Evolutionary conservation across 2,329 filamentous ascomycete genomes (phyloP).

Genomic region (Onygenales sp.): DNA sequence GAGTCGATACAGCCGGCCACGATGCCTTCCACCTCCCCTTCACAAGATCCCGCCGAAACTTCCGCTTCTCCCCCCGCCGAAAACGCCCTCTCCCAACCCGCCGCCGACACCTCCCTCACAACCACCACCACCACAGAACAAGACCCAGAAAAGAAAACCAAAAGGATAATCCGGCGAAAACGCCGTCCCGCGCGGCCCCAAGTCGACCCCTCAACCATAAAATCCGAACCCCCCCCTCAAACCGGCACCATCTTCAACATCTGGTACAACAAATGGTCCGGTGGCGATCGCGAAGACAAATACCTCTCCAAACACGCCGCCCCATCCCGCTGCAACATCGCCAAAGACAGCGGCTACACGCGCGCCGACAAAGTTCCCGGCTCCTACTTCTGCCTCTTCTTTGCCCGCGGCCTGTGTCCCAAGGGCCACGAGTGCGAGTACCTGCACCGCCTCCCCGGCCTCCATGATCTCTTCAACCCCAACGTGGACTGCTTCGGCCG

Average conservation of each 20-base stretch:
- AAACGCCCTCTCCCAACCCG: constrained; percentile 10
- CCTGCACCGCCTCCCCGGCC: constrained; percentile 74
- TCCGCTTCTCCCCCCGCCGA: constrained; percentile 7
- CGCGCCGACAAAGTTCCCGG: constrained; percentile 67
- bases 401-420: constrained; percentile 70
- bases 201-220: constrained; percentile 75
- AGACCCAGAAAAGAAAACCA: constrained; percentile 53
- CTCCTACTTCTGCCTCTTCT: constrained; percentile 87
- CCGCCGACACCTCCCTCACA: constrained; percentile 11
- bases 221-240: constrained; percentile 76
- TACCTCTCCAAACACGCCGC: constrained; percentile 76
- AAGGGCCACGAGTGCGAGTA: constrained; percentile 92
- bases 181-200: constrained; percentile 81
- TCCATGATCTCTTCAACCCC: constrained; percentile 84
- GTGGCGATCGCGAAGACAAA: constrained; percentile 88
- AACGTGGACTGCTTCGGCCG: constrained; percentile 93
- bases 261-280: constrained; percentile 98
- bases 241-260: constrained; percentile 96
- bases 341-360: constrained; percentile 68
- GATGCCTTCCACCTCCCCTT: neutral
- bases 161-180: constrained; percentile 88
- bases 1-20: constrained; percentile 6
- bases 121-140: constrained; percentile 24
- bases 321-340: constrained; percentile 77
- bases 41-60: constrained; percentile 1